phyloP scores from a whole-genome alignment of 192 early-diverging fungal genomes.

The Coemansia sp. region DNA sequence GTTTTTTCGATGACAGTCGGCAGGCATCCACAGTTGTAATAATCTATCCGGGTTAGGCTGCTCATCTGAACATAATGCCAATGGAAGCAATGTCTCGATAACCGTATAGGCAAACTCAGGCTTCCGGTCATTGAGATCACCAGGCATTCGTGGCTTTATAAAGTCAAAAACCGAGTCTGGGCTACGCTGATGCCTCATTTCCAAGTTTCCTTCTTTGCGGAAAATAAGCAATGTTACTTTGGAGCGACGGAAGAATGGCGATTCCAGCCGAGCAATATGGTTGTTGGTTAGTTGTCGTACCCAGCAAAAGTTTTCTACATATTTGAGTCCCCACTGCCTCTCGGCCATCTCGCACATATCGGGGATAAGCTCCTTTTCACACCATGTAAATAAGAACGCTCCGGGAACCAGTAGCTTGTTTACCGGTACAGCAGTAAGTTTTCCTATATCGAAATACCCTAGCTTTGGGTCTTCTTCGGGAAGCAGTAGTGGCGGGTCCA shows the following conservation, averaged over 20 bases:
- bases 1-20: conserved; percentile 45
- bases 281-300: conserved; percentile 83
- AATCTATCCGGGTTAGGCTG: conserved; percentile 64
- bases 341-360: conserved; percentile 71
- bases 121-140: conserved; percentile 61
- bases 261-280: conserved; percentile 65
- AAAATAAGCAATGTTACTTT: conserved; percentile 89
- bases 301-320: conserved; percentile 98
- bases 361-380: conserved; percentile 88
- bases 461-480: conserved; percentile 31
- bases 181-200: conserved; percentile 89
- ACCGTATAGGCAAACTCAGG: conserved; percentile 80
- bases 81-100: conserved; percentile 88
- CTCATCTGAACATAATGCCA: conserved; percentile 62
- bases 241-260: conserved; percentile 78
- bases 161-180: conserved; percentile 96
- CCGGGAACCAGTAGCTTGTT: conserved; percentile 61
- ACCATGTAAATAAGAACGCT: conserved; percentile 93
- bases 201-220: conserved; percentile 83
- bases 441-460: conserved; percentile 30
- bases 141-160: conserved; percentile 67
- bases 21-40: conserved; percentile 73
- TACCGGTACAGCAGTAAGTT: conserved; percentile 50
- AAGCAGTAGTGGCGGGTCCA: conserved; percentile 82
- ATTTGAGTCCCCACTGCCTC: conserved; percentile 78